Conservation (phyloP, 148 eudicot species). For the Rhododendron simsii region DNA sequence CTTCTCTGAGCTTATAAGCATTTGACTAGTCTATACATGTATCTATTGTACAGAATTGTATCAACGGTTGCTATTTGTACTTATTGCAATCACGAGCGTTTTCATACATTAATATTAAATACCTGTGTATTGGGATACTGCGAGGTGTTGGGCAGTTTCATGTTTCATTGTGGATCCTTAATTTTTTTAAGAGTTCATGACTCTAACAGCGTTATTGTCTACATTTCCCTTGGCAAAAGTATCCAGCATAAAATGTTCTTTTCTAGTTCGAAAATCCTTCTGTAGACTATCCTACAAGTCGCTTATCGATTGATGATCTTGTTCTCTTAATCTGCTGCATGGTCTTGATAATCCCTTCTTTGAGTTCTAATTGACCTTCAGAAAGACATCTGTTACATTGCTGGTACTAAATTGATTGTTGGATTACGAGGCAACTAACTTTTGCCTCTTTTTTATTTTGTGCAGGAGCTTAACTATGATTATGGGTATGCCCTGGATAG, state of each 20-base stretch:
- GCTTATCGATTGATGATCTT: neutral
- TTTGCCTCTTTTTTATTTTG: neutral
- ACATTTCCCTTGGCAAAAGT: neutral
- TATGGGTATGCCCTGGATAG: slow-evolving; percentile 74
- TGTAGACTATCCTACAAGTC: neutral
- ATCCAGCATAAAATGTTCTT: neutral
- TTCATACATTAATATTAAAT: neutral
- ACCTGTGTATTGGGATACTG: neutral
- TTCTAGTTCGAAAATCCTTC: neutral
- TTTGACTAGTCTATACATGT: neutral
- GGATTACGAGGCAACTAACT: neutral
- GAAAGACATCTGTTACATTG: neutral
- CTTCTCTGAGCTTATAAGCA: neutral
- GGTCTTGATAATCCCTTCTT: neutral
- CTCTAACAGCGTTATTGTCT: neutral
- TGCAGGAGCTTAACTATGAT: slow-evolving; percentile 77
- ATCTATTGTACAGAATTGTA: neutral
- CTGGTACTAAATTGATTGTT: slow-evolving; percentile 1
- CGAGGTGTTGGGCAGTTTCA: neutral
- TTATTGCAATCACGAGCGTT: neutral
- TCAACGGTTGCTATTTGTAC: neutral
- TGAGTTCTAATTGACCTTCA: neutral
- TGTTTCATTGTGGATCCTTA: neutral
- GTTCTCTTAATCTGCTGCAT: neutral
- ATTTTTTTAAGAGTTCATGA: neutral